Base-by-base conservation (phyloP, 768 basidiomycete species). In the Auriscalpium vulgare region DNA sequence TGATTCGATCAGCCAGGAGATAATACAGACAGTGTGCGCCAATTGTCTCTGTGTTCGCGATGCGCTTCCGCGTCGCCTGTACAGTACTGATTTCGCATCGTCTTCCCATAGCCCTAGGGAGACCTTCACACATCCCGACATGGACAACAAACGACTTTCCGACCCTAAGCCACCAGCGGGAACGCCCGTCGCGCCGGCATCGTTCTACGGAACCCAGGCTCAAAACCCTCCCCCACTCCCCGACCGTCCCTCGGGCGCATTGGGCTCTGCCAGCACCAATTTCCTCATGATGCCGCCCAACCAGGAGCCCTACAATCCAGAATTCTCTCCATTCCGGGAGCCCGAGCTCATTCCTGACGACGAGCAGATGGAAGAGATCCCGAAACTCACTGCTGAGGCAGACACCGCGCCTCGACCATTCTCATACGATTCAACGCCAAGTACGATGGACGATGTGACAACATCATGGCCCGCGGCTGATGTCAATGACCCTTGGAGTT, bases 181-280 rank as follows among this genome's bases (percentile, higher is more conserved):
- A 29, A 29, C 29, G 29, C 29, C 60, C 66, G 70, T 54, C 59
- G 61, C 54, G 59, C 71, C 48, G 63, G 50, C 56, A 35, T 50
- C 49, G 0, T 63, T 54, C 47, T 61, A 62, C 36, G 45, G 37
- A 38, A 58, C 0, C 29, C 56, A 54, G n/a, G 60, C 19, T 45
- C 52, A 61, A 21, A 59, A 61, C 16, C 72, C 71, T 10, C 72
- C 74, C 3, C 69, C 74, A 16, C 67, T 73, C 7, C 72, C 72
- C 47, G 65, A 65, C 38, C 63, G 72, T 8, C 67, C 66, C 16
- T 66, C 57, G 13, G 53, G 48, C n/a, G 63, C 59, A 57, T 44
- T 65, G 17, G 76, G 76, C 16, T 74, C 75, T 1, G 52, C 72
- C 13, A 64, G 71, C 51, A 75, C 75, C 46, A 65, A 67, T 50